Percentiles rank a stretch among this genome's conserved stretches.
phyloP scores from a whole-genome alignment of 139 green algal species.

The Astrephomene gubernaculifera region DNA sequence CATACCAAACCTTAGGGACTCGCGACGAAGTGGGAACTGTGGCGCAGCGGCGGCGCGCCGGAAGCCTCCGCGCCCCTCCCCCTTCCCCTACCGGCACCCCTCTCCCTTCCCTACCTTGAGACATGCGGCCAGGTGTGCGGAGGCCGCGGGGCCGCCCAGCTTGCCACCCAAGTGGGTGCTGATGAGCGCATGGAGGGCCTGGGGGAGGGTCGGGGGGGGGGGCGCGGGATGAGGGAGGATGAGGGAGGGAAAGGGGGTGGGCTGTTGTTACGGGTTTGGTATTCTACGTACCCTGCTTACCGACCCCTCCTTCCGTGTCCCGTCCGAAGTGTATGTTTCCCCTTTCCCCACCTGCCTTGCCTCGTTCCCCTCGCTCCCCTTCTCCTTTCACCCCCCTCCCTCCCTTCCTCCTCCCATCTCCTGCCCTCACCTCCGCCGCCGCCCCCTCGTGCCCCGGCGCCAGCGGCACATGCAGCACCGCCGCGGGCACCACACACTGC shows the following conservation, averaged over 20 bases:
- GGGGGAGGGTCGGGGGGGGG: not conserved
- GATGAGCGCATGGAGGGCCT: conserved; percentile 19
- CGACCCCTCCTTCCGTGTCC: too few species aligned
- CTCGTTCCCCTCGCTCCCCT: not conserved
- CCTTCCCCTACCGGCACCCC: not conserved
- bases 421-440: conserved; percentile 6
- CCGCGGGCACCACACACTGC: not conserved
- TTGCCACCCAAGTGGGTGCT: conserved; percentile 15
- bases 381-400: not conserved
- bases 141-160: not conserved
- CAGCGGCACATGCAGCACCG: conserved; percentile 24
- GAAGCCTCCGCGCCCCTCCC: too few species aligned
- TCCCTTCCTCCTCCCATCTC: not conserved
- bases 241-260: not conserved
- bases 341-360: too few species aligned
- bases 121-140: not conserved
- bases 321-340: too few species aligned
- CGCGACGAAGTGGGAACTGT: too few species aligned
- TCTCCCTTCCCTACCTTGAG: not conserved
- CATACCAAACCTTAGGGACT: too few species aligned
- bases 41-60: too few species aligned
- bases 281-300: too few species aligned
- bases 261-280: too few species aligned
- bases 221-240: not conserved
- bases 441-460: not conserved